These are phyloP conservation scores for Amauroascus niger DNA, from an alignment of 2,329 filamentous ascomycete species.

Conservation along the genomic window DNA sequence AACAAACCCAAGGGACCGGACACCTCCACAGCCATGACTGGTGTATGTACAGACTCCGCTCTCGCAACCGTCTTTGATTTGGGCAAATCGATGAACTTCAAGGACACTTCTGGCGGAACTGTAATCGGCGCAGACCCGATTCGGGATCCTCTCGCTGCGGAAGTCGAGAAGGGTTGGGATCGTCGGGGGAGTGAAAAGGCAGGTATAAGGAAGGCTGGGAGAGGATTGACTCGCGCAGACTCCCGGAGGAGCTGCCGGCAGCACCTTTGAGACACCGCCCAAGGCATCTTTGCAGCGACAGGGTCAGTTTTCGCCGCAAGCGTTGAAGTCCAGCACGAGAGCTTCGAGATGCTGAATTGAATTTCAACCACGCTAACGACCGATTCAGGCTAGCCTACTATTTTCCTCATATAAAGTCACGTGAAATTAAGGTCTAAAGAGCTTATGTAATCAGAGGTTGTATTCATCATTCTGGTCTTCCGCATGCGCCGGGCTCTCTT, in stretches of 20 bases:
- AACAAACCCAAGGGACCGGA: constrained; percentile 66
- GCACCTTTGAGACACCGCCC: constrained; percentile 51
- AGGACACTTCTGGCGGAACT: constrained; percentile 71
- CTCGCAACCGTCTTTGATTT: constrained; percentile 46
- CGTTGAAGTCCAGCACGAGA: background rate
- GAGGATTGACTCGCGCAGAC: constrained; percentile 41
- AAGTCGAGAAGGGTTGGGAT: constrained; percentile 59
- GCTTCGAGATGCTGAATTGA: constrained; percentile 7
- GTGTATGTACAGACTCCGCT: constrained; percentile 52
- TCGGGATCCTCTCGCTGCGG: constrained; percentile 60
- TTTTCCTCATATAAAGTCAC: background rate
- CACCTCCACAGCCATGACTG: constrained; percentile 58
- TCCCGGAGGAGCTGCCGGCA: constrained; percentile 48
- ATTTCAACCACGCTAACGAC: background rate
- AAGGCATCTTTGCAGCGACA: constrained; percentile 48
- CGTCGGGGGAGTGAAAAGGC: constrained; percentile 47
- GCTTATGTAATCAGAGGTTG: background rate
- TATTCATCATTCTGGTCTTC: too few species aligned
- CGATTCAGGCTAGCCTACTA: background rate
- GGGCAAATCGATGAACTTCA: constrained; percentile 57
- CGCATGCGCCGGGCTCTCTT: background rate
- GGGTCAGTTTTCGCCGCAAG: background rate
- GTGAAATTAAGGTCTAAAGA: too few species aligned
- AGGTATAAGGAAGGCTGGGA: constrained; percentile 64
- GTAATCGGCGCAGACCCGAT: constrained; percentile 73